Base-by-base conservation (phyloP, 192 early-diverging fungal species). In the Diversispora epigaea region DNA sequence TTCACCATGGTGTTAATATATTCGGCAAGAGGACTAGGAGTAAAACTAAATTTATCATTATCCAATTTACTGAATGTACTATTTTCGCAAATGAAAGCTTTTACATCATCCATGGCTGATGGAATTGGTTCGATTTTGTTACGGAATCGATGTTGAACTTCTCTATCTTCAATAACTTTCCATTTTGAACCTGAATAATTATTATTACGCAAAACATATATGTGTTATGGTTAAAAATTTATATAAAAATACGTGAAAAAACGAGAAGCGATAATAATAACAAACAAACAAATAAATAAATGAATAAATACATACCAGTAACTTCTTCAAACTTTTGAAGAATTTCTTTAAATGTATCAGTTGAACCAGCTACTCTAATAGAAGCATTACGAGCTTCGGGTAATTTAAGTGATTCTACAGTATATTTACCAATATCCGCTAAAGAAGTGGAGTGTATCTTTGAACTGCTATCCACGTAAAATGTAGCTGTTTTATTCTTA, bases 31-130 rank as follows among this genome's bases (percentile, higher is more conserved):
- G 9, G 64, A 15, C 12, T 10, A 45, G 64, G 64, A 21, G 43
- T 66, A 47, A 66, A 66, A 66, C 40, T 45, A 21, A 66, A 66
- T 47, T 66, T 66, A 15, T 66, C 64, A 45, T 66, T 66, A 66
- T 66, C 64, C 3, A 45, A 5, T 45, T 66, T 6, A 25, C 10
- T 8, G 10, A 43, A 15, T 21, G 12, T 17, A 65, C 40, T 6
- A 15, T 47, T 47, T 43, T 43, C 40, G 9, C n/a, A 10, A 19
- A 66, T 45, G 25, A 45, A 21, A 21, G 64, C 41, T 66, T 8
- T 43, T 4, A 66, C 40, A 8, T 46, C 40, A 66, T 66, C 64
- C 7, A 66, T 66, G 14, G 15, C 14, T 66, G 64, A 41, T 22
- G 64, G 64, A 44, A 66, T 15, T 0, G 64, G 64, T 2, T 66